These are phyloP conservation scores for Blastobotrys peoriensis DNA, from an alignment of 805 yeast genomes.

Conservation along the genomic window DNA sequence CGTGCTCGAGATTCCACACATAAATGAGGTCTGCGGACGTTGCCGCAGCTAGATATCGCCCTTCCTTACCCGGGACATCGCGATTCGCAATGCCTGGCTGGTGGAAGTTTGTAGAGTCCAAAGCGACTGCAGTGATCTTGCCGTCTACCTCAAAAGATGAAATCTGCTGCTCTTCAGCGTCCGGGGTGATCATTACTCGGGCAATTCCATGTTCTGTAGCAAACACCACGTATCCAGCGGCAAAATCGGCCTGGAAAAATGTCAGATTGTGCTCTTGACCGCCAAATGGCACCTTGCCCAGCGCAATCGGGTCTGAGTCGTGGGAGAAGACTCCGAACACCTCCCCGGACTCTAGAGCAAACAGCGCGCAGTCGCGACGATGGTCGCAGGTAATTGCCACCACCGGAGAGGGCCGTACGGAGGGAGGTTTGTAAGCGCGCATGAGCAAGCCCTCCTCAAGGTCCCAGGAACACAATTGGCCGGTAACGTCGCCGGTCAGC, in stretches of 20 bases:
- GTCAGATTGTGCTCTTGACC: background rate
- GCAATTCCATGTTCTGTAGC: conserved; percentile 9
- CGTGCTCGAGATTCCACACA: conserved; percentile 17
- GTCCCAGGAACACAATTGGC: conserved; percentile 18
- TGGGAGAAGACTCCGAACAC: conserved; percentile 3
- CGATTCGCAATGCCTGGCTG: conserved; percentile 8
- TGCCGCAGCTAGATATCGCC: conserved; percentile 19
- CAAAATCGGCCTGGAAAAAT: conserved; percentile 18
- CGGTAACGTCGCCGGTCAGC: conserved; percentile 19
- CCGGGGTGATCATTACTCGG: conserved; percentile 8
- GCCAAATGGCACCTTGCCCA: conserved; percentile 3
- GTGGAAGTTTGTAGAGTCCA: conserved; percentile 18
- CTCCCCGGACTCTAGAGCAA: conserved; percentile 9
- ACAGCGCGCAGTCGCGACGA: conserved; percentile 9
- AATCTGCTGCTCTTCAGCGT: conserved; percentile 3
- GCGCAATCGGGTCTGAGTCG: conserved; percentile 2
- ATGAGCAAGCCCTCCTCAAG: conserved; percentile 8
- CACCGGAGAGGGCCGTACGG: conserved; percentile 2
- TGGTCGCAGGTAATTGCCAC: conserved; percentile 13
- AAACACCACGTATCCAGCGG: conserved; percentile 11
- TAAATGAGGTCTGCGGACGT: conserved; percentile 14
- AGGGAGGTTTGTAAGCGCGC: background rate
- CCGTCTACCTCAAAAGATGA: conserved; percentile 3
- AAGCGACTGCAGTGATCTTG: conserved; percentile 11
- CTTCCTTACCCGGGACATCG: conserved; percentile 17